phyloP scores from a whole-genome alignment of 208 protist genomes.

The Lotmaria passim region DNA sequence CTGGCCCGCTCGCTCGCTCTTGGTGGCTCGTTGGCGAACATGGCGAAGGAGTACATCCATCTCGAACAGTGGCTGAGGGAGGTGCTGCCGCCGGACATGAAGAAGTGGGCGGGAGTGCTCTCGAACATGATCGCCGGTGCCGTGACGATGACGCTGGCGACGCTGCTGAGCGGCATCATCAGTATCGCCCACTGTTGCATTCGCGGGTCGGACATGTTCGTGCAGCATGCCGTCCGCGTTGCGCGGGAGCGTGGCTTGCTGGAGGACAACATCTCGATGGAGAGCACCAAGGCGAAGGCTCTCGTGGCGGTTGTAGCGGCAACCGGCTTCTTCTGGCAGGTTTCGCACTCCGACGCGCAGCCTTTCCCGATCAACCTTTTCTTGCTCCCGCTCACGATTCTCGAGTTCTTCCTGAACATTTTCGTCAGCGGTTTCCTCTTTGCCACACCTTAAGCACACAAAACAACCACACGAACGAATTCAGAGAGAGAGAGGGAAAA shows the following conservation, averaged over 20 bases:
- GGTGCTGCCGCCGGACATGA: constrained; percentile 49
- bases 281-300: constrained; percentile 43
- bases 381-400: constrained; percentile 64
- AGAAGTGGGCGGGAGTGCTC: constrained; percentile 60
- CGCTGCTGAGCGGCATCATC: constrained; percentile 41
- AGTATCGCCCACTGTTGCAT: constrained; percentile 66
- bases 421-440: constrained; percentile 40
- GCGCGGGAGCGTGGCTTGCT: constrained; percentile 46
- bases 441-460: constrained; percentile 14
- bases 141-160: constrained; percentile 47
- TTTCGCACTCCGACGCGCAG: constrained; percentile 45
- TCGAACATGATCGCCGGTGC: constrained; percentile 32
- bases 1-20: constrained; percentile 65
- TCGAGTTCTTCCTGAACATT: constrained; percentile 53
- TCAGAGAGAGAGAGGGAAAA: too few species aligned
- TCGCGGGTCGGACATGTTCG: constrained; percentile 64
- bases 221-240: constrained; percentile 41
- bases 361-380: constrained; percentile 84
- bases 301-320: constrained; percentile 54
- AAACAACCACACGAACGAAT: too few species aligned
- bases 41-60: constrained; percentile 46
- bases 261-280: constrained; percentile 45
- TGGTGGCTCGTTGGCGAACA: constrained; percentile 60
- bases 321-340: constrained; percentile 82
- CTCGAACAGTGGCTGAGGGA: constrained; percentile 54